Evolutionary conservation across 2,329 filamentous ascomycete genomes (phyloP), one percentile per base, ranked within the genome.

Genomic region (Ilyonectria sp.): DNA sequence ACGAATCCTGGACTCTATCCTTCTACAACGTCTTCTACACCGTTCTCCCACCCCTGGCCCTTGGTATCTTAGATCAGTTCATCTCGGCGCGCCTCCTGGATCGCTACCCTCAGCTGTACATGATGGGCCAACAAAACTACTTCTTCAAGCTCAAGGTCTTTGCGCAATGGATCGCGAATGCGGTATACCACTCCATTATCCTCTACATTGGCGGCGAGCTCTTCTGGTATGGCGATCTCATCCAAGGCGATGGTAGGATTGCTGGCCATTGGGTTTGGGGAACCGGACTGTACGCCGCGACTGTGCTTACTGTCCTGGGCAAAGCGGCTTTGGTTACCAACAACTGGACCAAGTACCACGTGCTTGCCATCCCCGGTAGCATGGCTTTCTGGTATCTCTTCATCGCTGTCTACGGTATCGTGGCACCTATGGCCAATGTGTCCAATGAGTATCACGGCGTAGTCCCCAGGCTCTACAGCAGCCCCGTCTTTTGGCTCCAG

Each of bases 1-100:
- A 95, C 87, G 96, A 99, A 83, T 98, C 96, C 10, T 99, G 97
- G 97, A 98, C 95, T 0, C 86, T 99, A n/a, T 97, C 95, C 8
- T 97, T 98, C 84, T 99, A 98, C 87, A 99, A 99, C 85, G 94
- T 99, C 80, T 93, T 99, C 80, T 99, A 97, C 84, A 99, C 96
- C 0, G 93, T 97, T 21, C 86, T 98, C 19, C 96, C 96, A 17
- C 96, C 96, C 1, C 92, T 99, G 67, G 95, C 94, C 1, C 92
- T 99, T 78, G 96, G 96, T 74, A 97, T 99, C 71, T 94, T 98
- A 71, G 97, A 99, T 80, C 97, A 99, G 79, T 98, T 97, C 82
- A 94, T 99, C 77, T 97, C 94, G 47, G 96, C 97, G 7, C 91
- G 96, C 26, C 86, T 99, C 23, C 87, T 99, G 13, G 96, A 99